phyloP scores from a whole-genome alignment of 228 moss, liverwort and hornwort genomes.

The Sphagnum magellanicum region DNA sequence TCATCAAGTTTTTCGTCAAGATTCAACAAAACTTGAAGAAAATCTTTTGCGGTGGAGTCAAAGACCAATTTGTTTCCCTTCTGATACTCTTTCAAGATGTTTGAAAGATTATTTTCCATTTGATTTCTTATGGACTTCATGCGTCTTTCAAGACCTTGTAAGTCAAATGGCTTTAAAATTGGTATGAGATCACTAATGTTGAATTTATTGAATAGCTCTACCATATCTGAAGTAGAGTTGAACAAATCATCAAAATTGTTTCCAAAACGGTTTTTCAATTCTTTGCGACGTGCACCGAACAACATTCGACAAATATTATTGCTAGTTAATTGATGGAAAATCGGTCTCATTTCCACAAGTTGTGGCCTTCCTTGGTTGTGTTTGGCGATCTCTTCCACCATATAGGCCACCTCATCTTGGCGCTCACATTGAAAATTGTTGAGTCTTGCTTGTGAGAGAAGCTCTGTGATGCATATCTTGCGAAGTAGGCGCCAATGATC shows the following conservation, averaged over 20 bases:
- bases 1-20: too few relatives aligned
- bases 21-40: too few relatives aligned
- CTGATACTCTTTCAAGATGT: too few relatives aligned
- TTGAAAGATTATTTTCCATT: too few relatives aligned
- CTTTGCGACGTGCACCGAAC: constrained; percentile 38
- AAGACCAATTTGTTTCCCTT: too few relatives aligned
- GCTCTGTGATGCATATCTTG: neutral
- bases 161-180: constrained; percentile 29
- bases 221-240: constrained; percentile 14
- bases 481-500: neutral
- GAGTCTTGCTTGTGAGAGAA: neutral
- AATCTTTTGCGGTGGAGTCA: too few relatives aligned
- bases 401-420: constrained; percentile 17
- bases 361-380: constrained; percentile 9
- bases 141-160: constrained; percentile 30
- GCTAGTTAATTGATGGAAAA: constrained; percentile 25
- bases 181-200: constrained; percentile 37
- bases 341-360: constrained; percentile 20
- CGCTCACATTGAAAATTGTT: constrained; percentile 9
- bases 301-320: constrained; percentile 36
- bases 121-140: constrained; percentile 11
- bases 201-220: constrained; percentile 26
- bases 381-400: constrained; percentile 7
- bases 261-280: constrained; percentile 16
- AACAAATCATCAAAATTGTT: constrained; percentile 19